Evolutionary conservation across 1,284 basidiomycete genomes (phyloP).

Genomic region (Leucoagaricus sp.): DNA sequence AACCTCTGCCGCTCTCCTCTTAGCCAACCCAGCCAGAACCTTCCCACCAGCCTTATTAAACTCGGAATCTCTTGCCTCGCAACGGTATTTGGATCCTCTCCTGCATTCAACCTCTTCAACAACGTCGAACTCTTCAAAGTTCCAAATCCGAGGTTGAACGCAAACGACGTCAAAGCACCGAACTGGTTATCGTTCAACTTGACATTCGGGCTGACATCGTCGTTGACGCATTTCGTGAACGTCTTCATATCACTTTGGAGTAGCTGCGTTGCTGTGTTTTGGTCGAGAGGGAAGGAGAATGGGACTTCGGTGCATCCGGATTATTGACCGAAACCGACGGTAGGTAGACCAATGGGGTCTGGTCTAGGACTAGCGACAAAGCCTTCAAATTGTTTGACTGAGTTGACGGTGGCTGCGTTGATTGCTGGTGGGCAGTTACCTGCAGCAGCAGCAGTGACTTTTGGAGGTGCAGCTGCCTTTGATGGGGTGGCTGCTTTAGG

Average conservation of each 20-base stretch:
- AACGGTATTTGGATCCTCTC: slow-evolving; percentile 37
- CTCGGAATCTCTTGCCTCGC: slow-evolving; percentile 32
- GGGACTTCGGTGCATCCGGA: slow-evolving; percentile 28
- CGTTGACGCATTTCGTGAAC: slow-evolving; percentile 32
- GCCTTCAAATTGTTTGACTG: slow-evolving; percentile 34
- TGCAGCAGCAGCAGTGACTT: background rate
- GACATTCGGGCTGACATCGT: slow-evolving; percentile 29
- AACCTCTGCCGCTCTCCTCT: slow-evolving; percentile 33
- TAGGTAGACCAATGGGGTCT: slow-evolving; percentile 32
- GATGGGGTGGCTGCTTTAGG: background rate
- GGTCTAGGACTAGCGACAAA: slow-evolving; percentile 31
- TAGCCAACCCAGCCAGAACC: slow-evolving; percentile 28
- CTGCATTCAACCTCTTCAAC: slow-evolving; percentile 32
- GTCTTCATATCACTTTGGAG: slow-evolving; percentile 29
- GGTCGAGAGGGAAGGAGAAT: slow-evolving; percentile 19
- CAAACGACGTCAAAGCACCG: slow-evolving; percentile 33
- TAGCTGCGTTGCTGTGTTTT: slow-evolving; percentile 21
- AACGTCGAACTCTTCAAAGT: slow-evolving; percentile 31
- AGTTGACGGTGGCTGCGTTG: slow-evolving; percentile 29
- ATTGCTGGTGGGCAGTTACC: slow-evolving; percentile 16
- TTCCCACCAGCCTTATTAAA: slow-evolving; percentile 35
- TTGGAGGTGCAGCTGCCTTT: background rate
- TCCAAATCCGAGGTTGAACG: slow-evolving; percentile 37
- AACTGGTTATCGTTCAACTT: slow-evolving; percentile 37
- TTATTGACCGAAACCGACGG: slow-evolving; percentile 34